Evolutionary conservation across 2,329 filamentous ascomycete species (phyloP).

Genomic region (Berkeleyomyces rouxiae): DNA sequence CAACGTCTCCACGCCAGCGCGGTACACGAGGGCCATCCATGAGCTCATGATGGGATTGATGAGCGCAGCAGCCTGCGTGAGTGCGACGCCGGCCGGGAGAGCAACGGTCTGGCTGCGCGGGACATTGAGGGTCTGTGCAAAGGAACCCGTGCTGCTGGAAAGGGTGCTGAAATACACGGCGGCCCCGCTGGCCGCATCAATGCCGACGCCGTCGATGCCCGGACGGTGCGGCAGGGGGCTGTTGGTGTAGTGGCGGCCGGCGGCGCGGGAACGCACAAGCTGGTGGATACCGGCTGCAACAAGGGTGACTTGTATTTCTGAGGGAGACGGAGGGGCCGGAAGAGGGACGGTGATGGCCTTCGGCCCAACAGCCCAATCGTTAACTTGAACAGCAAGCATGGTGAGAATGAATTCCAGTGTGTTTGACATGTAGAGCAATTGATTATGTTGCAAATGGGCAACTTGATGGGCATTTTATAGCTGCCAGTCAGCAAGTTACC

Average conservation of each 20-base stretch:
- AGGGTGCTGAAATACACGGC: constrained; percentile 31
- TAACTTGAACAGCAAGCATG: not conserved
- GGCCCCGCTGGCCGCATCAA: constrained; percentile 27
- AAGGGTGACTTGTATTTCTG: constrained; percentile 29
- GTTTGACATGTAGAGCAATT: too few species aligned
- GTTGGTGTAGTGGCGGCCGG: constrained; percentile 37
- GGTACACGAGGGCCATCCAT: constrained; percentile 39
- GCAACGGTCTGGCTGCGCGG: constrained; percentile 23
- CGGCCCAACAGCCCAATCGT: not conserved
- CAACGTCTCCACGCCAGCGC: constrained; percentile 19
- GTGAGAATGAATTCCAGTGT: not conserved
- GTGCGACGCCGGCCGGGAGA: constrained; percentile 29
- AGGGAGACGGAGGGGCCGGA: not conserved
- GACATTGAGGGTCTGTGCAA: constrained; percentile 33
- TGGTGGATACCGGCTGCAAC: constrained; percentile 35
- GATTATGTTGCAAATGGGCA: not conserved
- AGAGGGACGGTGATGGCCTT: not conserved
- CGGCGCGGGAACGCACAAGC: constrained; percentile 35
- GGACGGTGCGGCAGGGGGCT: constrained; percentile 32
- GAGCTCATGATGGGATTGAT: constrained; percentile 38
- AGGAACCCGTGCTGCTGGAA: constrained; percentile 21
- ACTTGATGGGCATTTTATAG: not conserved
- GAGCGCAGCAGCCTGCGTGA: constrained; percentile 33
- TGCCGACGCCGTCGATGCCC: constrained; percentile 36
- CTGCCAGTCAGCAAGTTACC: too few species aligned